A percentile compares a stretch with the other conserved stretches of the same genome.
Conservation (phyloP, 176 grass and related monocot genomes). For the Musa beccarii region DNA sequence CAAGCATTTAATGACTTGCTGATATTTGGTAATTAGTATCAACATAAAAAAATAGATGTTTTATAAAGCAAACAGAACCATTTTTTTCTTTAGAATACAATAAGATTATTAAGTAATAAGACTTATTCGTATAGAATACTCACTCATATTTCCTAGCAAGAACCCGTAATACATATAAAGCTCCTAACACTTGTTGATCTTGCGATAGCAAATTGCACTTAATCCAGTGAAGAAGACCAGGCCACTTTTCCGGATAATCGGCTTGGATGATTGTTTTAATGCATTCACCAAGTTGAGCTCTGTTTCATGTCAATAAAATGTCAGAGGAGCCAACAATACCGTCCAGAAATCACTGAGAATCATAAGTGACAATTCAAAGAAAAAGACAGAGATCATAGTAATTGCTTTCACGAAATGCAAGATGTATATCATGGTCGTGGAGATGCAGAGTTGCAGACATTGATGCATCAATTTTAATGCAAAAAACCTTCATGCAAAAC, state of each 20-base stretch:
- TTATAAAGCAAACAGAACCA: slow-evolving; percentile 2
- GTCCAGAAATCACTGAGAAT: background rate
- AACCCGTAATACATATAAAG: slow-evolving; percentile 84
- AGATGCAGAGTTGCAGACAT: no score
- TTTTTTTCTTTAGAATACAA: background rate
- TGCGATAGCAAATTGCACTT: slow-evolving; percentile 52
- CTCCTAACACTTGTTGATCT: slow-evolving; percentile 71
- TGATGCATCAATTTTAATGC: no score
- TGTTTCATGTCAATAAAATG: slow-evolving; percentile 11
- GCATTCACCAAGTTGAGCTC: slow-evolving; percentile 95
- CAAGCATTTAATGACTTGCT: no score
- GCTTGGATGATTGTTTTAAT: slow-evolving; percentile 93
- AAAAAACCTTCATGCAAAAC: no score
- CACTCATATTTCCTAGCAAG: slow-evolving; percentile 93
- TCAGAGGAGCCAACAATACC: background rate
- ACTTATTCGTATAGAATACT: slow-evolving; percentile 16
- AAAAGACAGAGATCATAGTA: background rate
- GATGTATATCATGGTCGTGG: no score
- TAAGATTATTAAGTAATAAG: no score
- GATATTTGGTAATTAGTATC: no score
- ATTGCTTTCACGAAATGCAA: no score
- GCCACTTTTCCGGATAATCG: slow-evolving; percentile 92
- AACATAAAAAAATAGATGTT: background rate
- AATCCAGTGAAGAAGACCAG: slow-evolving; percentile 83
- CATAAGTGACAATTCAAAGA: background rate